These are phyloP conservation scores for Rosa rugosa DNA, from an alignment of 306 rosid genomes.

Conservation along the genomic window DNA sequence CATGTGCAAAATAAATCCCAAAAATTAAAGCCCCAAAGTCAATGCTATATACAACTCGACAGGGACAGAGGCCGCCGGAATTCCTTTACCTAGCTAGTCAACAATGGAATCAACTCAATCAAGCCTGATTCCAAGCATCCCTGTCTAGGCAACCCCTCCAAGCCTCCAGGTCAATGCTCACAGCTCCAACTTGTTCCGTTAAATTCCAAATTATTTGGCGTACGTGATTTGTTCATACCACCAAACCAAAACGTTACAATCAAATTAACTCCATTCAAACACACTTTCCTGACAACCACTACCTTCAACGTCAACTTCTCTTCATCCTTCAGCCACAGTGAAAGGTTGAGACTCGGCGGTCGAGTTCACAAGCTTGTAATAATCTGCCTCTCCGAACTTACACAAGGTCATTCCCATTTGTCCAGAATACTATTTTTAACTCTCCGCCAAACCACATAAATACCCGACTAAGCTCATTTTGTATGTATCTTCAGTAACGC, in stretches of 20 bases:
- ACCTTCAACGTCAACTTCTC: neutral
- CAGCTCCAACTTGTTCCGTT: neutral
- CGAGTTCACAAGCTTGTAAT: neutral
- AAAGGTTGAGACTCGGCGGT: conserved; percentile 25
- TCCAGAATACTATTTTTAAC: neutral
- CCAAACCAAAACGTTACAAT: neutral
- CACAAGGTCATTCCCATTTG: neutral
- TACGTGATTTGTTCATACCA: neutral
- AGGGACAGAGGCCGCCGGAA: neutral
- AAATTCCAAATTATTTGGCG: neutral
- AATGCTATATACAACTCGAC: neutral
- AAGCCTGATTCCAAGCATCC: neutral
- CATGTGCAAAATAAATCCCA: neutral
- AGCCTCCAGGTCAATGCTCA: neutral
- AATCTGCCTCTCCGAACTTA: neutral
- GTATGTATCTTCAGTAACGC: neutral
- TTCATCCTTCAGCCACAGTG: neutral
- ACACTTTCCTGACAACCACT: conserved; percentile 11
- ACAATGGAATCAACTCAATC: neutral
- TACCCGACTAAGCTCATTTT: neutral
- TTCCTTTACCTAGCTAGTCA: neutral
- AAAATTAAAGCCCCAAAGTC: neutral
- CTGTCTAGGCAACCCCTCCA: neutral
- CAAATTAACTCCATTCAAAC: neutral
- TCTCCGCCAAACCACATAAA: neutral